Conservation (phyloP, 352 stramenopile genomes). For the Phytophthora vignae region DNA sequence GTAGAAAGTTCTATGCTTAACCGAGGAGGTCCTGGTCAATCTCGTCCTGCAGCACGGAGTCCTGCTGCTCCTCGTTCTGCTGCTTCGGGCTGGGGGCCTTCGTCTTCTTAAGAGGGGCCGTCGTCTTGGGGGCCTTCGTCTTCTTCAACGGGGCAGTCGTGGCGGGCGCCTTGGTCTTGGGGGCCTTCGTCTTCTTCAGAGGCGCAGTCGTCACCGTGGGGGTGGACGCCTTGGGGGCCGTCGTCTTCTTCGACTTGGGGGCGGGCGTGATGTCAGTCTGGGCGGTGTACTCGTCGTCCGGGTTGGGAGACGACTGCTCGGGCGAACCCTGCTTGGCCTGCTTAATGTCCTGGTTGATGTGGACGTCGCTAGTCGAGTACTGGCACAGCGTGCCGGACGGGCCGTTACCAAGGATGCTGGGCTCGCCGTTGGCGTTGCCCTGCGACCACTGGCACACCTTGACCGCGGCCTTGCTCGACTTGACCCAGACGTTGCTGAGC, state of each 20-base stretch:
- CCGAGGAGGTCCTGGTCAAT: too few species aligned
- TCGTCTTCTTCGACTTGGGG: too few species aligned
- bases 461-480: too few species aligned
- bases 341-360: slow-evolving; percentile 26
- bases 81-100: not conserved
- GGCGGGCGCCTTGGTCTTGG: slow-evolving; percentile 1
- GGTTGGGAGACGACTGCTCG: not conserved
- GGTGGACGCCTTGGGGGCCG: too few species aligned
- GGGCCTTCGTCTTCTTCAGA: not conserved
- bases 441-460: too few species aligned
- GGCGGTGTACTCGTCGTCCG: not conserved
- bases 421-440: not conserved
- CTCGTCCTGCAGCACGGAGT: too few species aligned
- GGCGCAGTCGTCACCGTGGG: not conserved
- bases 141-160: too few species aligned
- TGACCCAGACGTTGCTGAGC: too few species aligned
- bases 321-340: not conserved
- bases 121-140: not conserved
- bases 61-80: too few species aligned
- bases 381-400: slow-evolving; percentile 5
- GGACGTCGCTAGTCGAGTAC: slow-evolving; percentile 29
- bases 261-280: not conserved
- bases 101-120: not conserved
- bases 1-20: slow-evolving; percentile 2
- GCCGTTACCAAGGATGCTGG: slow-evolving; percentile 11